These are phyloP conservation scores for Crithidia thermophila DNA, from an alignment of 208 protist species.

Conservation along the genomic window DNA sequence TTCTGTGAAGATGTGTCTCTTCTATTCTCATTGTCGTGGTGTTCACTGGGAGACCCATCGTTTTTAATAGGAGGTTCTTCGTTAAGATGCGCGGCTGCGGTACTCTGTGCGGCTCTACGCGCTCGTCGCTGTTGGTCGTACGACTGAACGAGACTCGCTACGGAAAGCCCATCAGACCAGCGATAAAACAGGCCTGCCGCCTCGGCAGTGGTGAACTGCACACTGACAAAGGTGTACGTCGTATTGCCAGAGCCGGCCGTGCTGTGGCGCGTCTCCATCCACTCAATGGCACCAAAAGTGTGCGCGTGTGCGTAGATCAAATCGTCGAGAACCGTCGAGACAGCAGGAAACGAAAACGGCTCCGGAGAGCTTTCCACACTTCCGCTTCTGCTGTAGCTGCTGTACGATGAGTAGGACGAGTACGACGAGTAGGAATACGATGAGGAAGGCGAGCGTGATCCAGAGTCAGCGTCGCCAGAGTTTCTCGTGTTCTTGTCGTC, in stretches of 20 bases:
- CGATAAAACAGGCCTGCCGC: slow-evolving; percentile 52
- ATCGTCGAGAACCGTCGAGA: slow-evolving; percentile 20
- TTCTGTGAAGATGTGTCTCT: neutral
- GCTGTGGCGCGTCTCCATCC: slow-evolving; percentile 20
- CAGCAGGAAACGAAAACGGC: slow-evolving; percentile 1
- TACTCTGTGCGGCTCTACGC: neutral
- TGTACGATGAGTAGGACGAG: neutral
- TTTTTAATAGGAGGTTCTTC: too few species aligned
- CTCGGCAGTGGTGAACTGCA: slow-evolving; percentile 63
- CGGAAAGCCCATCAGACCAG: slow-evolving; percentile 26
- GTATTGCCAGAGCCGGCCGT: neutral
- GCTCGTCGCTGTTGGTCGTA: slow-evolving; percentile 13
- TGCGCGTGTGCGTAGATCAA: slow-evolving; percentile 33
- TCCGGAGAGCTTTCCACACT: neutral
- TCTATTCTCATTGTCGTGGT: neutral
- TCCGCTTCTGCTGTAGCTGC: neutral
- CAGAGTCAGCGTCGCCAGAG: neutral
- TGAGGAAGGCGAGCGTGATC: neutral
- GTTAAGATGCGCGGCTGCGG: too few species aligned
- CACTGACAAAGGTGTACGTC: slow-evolving; percentile 26
- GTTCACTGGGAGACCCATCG: too few species aligned
- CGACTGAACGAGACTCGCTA: neutral
- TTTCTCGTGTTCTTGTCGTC: neutral
- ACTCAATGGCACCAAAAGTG: slow-evolving; percentile 65
- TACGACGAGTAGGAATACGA: slow-evolving; percentile 19